Percentiles rank a stretch among this genome's conserved stretches.
Conservation (phyloP, 140 eudicot species). For the Ambrosia hybrid region DNA sequence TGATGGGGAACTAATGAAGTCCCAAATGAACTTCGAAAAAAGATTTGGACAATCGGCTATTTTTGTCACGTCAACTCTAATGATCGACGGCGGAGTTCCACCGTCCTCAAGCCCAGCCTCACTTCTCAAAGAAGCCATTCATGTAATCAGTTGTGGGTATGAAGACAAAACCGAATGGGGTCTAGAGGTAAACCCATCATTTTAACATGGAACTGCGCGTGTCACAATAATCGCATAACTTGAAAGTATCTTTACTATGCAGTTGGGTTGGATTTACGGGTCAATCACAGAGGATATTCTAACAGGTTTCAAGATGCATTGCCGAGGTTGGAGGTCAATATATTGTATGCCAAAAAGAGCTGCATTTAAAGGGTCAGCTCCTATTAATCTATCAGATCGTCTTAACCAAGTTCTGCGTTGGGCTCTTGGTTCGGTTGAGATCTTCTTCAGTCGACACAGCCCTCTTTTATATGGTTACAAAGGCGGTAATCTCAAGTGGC, state of each 20-base stretch:
- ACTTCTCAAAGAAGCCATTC: constrained; percentile 94
- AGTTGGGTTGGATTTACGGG: constrained; percentile 99
- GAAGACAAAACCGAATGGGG: constrained; percentile 99
- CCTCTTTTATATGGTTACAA: constrained; percentile 88
- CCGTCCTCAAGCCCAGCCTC: constrained; percentile 99
- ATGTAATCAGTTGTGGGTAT: constrained; percentile 95
- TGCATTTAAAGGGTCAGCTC: constrained; percentile 98
- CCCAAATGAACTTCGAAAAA: constrained; percentile 92
- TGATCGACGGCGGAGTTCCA: constrained; percentile 97
- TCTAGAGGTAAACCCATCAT: constrained; percentile 57
- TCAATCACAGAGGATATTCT: constrained; percentile 97
- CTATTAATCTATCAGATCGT: constrained; percentile 92
- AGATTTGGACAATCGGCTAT: constrained; percentile 94
- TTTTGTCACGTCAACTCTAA: constrained; percentile 87
- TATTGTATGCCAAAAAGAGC: constrained; percentile 93
- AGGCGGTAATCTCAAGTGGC: constrained; percentile 90
- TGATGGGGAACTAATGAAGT: constrained; percentile 72
- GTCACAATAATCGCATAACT: constrained; percentile 1
- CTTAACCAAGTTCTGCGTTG: constrained; percentile 98
- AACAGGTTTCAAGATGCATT: constrained; percentile 98
- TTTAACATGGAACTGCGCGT: neutral
- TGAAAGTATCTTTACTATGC: constrained; percentile 28
- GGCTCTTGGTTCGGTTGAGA: constrained; percentile 99
- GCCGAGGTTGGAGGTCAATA: constrained; percentile 98
- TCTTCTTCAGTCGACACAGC: constrained; percentile 95